Percentiles rank a stretch among this genome's conserved stretches.
These are phyloP conservation scores for Aspergillus oerlinghausenensis DNA, from an alignment of 2,329 filamentous ascomycete genomes.

Conservation along the genomic window DNA sequence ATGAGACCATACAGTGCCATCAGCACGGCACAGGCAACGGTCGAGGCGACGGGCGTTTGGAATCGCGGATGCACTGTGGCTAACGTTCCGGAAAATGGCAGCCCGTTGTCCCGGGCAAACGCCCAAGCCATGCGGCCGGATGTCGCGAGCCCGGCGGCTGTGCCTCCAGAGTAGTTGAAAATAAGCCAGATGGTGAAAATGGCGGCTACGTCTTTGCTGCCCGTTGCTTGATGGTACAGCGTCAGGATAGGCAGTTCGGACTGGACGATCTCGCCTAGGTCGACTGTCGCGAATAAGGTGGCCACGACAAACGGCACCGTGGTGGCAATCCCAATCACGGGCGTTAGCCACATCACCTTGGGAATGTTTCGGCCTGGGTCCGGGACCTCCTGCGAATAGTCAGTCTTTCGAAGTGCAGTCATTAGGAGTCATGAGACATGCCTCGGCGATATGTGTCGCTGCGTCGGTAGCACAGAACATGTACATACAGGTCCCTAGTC, in stretches of 20 bases:
- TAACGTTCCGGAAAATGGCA: slow-evolving; percentile 14
- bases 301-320: slow-evolving; percentile 15
- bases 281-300: slow-evolving; percentile 18
- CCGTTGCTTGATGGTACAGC: slow-evolving; percentile 16
- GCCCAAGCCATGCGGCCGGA: slow-evolving; percentile 10
- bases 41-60: slow-evolving; percentile 38
- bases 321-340: slow-evolving; percentile 16
- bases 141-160: slow-evolving; percentile 6
- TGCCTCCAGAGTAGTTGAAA: slow-evolving; percentile 40
- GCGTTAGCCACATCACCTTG: slow-evolving; percentile 16
- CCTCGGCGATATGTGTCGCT: slow-evolving; percentile 22
- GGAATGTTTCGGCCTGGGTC: slow-evolving; percentile 17
- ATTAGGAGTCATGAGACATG: not conserved
- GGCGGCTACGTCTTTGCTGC: slow-evolving; percentile 8
- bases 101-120: slow-evolving; percentile 10
- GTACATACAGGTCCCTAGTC: slow-evolving; percentile 23
- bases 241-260: slow-evolving; percentile 16
- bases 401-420: not conserved
- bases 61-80: slow-evolving; percentile 10
- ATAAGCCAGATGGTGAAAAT: slow-evolving; percentile 15
- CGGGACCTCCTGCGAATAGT: slow-evolving; percentile 13
- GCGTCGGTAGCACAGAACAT: slow-evolving; percentile 21
- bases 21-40: slow-evolving; percentile 40
- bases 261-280: slow-evolving; percentile 10
- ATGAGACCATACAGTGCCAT: slow-evolving; percentile 38